Percentiles rank a stretch among this genome's conserved stretches.
phyloP scores from a whole-genome alignment of 139 green algal species.

The Pycnococcus provasolii region DNA sequence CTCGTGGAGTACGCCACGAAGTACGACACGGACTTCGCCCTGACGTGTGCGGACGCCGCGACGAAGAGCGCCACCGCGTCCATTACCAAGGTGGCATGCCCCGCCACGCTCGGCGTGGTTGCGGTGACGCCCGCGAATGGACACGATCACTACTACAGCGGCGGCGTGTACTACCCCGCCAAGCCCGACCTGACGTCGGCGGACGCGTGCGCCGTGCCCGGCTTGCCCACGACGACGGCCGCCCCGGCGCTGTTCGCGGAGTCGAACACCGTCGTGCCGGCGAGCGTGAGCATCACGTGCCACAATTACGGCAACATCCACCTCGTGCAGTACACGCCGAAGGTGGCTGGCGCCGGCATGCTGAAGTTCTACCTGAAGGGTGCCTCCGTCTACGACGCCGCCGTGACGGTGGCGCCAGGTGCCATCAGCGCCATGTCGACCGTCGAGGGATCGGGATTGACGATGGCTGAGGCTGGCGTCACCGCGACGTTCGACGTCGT shows the following conservation, averaged over 20 bases:
- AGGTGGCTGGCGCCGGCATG: background rate
- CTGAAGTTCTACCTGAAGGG: slow-evolving; percentile 6
- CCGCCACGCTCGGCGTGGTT: too few species aligned
- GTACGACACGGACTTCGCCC: background rate
- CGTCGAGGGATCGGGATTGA: background rate
- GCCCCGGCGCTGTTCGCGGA: background rate
- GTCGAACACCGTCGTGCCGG: background rate
- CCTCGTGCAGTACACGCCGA: slow-evolving; percentile 1
- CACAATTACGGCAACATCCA: slow-evolving; percentile 6
- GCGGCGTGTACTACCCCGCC: background rate
- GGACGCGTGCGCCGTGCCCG: background rate
- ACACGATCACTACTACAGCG: background rate
- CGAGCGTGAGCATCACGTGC: slow-evolving; percentile 1
- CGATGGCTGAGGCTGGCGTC: slow-evolving; percentile 14
- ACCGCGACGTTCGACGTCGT: slow-evolving; percentile 5
- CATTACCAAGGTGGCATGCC: too few species aligned
- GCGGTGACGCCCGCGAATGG: too few species aligned
- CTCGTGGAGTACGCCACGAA: too few species aligned
- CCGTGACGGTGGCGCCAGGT: background rate
- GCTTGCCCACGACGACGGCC: background rate
- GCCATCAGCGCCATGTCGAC: slow-evolving; percentile 6
- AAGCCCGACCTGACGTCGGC: background rate
- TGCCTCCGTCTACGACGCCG: background rate
- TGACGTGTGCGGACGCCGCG: too few species aligned
- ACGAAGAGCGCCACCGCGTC: too few species aligned